Evolutionary conservation across 2,329 filamentous ascomycete genomes (phyloP), one percentile per base, ranked within the genome.

Genomic region (Botryotinia convoluta): DNA sequence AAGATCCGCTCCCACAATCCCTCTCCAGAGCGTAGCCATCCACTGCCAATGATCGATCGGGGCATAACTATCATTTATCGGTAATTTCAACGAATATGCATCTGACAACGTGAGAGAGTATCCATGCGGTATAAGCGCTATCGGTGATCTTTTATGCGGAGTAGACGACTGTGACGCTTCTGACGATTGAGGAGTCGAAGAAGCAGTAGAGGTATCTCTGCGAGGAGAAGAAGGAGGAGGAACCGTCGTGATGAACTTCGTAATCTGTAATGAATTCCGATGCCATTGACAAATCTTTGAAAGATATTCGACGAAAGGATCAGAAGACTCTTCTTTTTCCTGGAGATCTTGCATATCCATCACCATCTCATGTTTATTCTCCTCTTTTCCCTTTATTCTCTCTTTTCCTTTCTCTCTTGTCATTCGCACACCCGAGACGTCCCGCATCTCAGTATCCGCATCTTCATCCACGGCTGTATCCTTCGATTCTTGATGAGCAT

Each of bases 31-130:
- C 61, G 93, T 95, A 51, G 95, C 95, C 86, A 96, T 94, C 95
- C 95, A 98, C 82, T 97, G 93, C 94, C 95, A 98, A 83, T 98
- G 95, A 79, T 97, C 94, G n/a, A 92, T 87, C 0, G 93, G 90
- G 26, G 90, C 88, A 81, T 97, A 97, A 10, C 87, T 86, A 80
- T 97, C 94, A 29, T 87, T 84, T 77, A 97, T 94, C 1, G 92
- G 91, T 61, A 95, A 90, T 22, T 87, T 85, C 72, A 88, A 89
- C 1, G 94, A 92, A 81, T 92, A 95, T 65, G 86, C 85, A 80
- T 98, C 93, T 1, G 93, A 91, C 0, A 92, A 88, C 20, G 91
- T 92, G 59, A 98, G 88, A 75, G 94, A 93, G 82, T 94, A 98
- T 35, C 92, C 89, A n/a, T 83, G 88, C 0, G 92, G 90, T 42